Evolutionary conservation across 2,329 filamentous ascomycete species (phyloP).

Genomic region (Graphiopsis chlorocephala): DNA sequence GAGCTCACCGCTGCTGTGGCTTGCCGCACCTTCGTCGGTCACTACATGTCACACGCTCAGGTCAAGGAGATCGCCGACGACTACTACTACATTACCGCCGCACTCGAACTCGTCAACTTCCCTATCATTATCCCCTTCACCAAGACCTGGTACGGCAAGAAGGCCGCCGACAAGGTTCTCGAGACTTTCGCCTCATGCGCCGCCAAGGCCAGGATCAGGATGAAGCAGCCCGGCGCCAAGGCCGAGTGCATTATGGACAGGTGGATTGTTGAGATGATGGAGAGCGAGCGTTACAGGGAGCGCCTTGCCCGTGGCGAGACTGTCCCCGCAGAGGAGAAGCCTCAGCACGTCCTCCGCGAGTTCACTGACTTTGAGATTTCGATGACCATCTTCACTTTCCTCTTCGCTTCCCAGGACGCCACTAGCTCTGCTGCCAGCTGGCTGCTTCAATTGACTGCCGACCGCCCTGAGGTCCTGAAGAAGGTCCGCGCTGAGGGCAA

Average conservation of each 20-base stretch:
- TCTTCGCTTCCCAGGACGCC: constrained; percentile 96
- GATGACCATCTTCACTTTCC: constrained; percentile 91
- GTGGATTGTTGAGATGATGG: constrained; percentile 86
- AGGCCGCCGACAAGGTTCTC: constrained; percentile 87
- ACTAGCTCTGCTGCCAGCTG: constrained; percentile 91
- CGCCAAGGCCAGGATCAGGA: constrained; percentile 77
- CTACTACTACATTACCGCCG: constrained; percentile 94
- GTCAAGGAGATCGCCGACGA: constrained; percentile 95
- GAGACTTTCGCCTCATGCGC: constrained; percentile 87
- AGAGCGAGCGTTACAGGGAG: constrained; percentile 78
- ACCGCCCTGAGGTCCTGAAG: constrained; percentile 87
- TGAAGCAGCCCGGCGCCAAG: constrained; percentile 80
- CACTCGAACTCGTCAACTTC: constrained; percentile 96
- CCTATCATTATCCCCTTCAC: constrained; percentile 94
- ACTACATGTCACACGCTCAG: constrained; percentile 87
- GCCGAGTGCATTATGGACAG: constrained; percentile 92
- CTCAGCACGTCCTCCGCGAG: constrained; percentile 73
- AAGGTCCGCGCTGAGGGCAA: constrained; percentile 76
- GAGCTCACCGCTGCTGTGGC: constrained; percentile 94
- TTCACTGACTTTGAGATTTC: constrained; percentile 90
- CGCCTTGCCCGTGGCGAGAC: constrained; percentile 68
- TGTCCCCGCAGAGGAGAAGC: constrained; percentile 73
- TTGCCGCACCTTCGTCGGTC: constrained; percentile 92
- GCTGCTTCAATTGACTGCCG: constrained; percentile 91
- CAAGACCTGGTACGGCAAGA: constrained; percentile 96